Evolutionary conservation across 2,329 filamentous ascomycete species (phyloP), one percentile per base, ranked within the genome.

Genomic region (Fusarium sp.): DNA sequence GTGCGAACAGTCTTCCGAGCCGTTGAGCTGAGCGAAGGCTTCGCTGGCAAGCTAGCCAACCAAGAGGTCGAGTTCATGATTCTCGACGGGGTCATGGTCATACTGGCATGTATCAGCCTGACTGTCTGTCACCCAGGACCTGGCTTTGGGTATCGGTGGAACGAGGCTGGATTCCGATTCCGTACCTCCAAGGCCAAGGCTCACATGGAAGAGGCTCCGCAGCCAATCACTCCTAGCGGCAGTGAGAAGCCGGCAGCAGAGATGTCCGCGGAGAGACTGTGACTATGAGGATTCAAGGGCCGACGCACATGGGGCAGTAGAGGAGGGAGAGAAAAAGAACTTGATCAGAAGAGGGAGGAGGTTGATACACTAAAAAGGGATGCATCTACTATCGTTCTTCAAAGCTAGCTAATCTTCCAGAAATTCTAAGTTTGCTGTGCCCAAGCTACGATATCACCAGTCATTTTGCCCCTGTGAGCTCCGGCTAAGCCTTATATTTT

Each of bases 51-150:
- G 43, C 41, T 70, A 1, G 69, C 69, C 7, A 72, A 72, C 36
- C 37, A 68, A 52, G 65, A 72, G 4, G 59, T 68, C 3, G 62
- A 65, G 11, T 61, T 72, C 3, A 72, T 72, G 69, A 59, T 72
- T 1, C 69, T 72, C 1, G 69, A 72, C 41, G 69, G 69, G 4
- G 59, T 60, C 16, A 72, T 72, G 69, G 68, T 72, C 11, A 62
- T 70, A 48, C 50, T 70, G 1, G 69, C 67, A 12, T 62, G 43
- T 4, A 41, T 66, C 10, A 46, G 23, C 12, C 37, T 72, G 27
- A 68, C 69, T 1, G 34, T 68, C 23, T 68, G 44, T 6, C 69
- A 72, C 36, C 69, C 70, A 9, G 48, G 47, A 13, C 50, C 46
- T 43, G 61, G 59, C 27, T 69, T 69, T 44, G 51, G 52, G 1